Evolutionary conservation across 129 eudicot genomes (phyloP).

Genomic region (Helianthus annuus): DNA sequence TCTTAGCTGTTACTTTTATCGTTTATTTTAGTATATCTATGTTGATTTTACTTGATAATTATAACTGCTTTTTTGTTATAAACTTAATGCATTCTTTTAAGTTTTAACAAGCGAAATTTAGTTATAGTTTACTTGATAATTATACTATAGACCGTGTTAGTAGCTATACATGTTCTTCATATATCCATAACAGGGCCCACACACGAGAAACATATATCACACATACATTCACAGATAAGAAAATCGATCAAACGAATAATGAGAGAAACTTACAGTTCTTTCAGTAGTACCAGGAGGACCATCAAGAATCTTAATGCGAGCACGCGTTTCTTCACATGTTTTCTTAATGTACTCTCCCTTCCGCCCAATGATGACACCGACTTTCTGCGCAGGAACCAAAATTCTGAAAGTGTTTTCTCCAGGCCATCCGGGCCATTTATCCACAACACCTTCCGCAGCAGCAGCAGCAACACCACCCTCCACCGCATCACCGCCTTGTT

Average conservation of each 20-base stretch:
- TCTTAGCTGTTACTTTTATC: constrained; percentile 11
- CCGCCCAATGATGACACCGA: constrained; percentile 94
- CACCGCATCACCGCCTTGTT: constrained; percentile 11
- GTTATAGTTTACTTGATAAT: neutral
- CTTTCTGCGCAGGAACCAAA: constrained; percentile 85
- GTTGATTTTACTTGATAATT: constrained; percentile 15
- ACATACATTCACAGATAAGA: neutral
- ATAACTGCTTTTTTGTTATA: constrained; percentile 11
- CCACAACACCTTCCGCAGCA: constrained; percentile 34
- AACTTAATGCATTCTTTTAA: constrained; percentile 11
- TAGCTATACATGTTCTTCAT: constrained; percentile 7
- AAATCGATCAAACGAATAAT: neutral
- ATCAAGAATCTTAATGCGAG: constrained; percentile 94
- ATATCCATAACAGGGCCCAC: constrained; percentile 1
- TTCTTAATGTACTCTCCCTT: constrained; percentile 94
- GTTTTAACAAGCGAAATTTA: constrained; percentile 9
- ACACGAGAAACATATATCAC: neutral
- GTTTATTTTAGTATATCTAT: neutral
- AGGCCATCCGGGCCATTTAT: constrained; percentile 99
- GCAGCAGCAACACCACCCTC: constrained; percentile 10
- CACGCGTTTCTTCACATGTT: constrained; percentile 85
- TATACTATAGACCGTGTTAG: constrained; percentile 10
- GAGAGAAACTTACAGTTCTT: constrained; percentile 79
- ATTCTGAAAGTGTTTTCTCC: constrained; percentile 93
- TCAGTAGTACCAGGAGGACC: constrained; percentile 91